Evolutionary conservation across 2,329 filamentous ascomycete genomes (phyloP).

Genomic region (Neophaeococcomyces mojaviensis): DNA sequence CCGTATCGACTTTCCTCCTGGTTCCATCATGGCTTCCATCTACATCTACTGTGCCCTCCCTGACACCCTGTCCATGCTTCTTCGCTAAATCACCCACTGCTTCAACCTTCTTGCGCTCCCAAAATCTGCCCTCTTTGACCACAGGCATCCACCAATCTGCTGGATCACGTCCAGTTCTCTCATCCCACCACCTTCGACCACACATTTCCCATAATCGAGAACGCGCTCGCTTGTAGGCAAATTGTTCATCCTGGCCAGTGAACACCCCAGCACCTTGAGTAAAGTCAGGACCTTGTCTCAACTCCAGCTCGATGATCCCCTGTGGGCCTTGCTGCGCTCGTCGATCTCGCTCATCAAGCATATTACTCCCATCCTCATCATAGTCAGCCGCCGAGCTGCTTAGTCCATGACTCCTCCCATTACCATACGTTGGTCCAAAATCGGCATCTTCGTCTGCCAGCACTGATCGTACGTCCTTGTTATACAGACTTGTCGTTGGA

Average conservation of each 20-base stretch:
- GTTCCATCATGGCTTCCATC: slow-evolving; percentile 16
- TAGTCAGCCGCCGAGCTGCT: slow-evolving; percentile 14
- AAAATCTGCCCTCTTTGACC: slow-evolving; percentile 55
- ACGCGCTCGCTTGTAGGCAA: slow-evolving; percentile 70
- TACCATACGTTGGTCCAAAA: slow-evolving; percentile 27
- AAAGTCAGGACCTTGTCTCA: slow-evolving; percentile 48
- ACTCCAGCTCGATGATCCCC: slow-evolving; percentile 9
- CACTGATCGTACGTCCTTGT: slow-evolving; percentile 19
- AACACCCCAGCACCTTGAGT: slow-evolving; percentile 55
- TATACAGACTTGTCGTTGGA: slow-evolving; percentile 15
- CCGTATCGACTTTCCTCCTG: slow-evolving; percentile 18
- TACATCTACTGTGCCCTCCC: slow-evolving; percentile 1
- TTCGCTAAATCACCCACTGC: not conserved
- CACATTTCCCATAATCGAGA: slow-evolving; percentile 80
- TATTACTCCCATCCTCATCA: slow-evolving; percentile 10
- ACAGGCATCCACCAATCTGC: slow-evolving; percentile 63
- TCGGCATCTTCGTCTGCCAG: slow-evolving; percentile 29
- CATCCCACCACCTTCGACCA: slow-evolving; percentile 61
- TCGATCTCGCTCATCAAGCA: slow-evolving; percentile 8
- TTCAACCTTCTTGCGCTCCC: slow-evolving; percentile 44
- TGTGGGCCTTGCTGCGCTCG: not conserved
- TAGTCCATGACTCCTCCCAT: slow-evolving; percentile 19
- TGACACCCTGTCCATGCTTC: slow-evolving; percentile 5
- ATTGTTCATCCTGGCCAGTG: slow-evolving; percentile 73
- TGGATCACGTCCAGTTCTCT: slow-evolving; percentile 45